A percentile compares a stretch with the other conserved stretches of the same genome.
Conservation (phyloP, 2,329 filamentous ascomycete genomes). For the Furcasterigmium sp. region DNA sequence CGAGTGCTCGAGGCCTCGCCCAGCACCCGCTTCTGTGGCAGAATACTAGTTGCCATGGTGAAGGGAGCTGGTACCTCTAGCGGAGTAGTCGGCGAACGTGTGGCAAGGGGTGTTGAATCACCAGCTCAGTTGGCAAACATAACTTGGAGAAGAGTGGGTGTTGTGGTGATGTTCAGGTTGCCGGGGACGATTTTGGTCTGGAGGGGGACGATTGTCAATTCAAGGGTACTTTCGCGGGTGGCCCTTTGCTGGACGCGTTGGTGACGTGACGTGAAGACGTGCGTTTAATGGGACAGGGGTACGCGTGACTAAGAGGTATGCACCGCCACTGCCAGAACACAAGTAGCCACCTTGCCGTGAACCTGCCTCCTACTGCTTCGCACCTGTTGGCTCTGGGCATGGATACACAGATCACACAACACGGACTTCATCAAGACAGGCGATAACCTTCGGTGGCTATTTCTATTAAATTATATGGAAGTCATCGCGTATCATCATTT, state of each 20-base stretch:
- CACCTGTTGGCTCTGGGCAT: too few relatives aligned
- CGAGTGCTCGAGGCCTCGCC: constrained; percentile 61
- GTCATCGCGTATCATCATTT: too few relatives aligned
- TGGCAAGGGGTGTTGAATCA: too few relatives aligned
- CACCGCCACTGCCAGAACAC: too few relatives aligned
- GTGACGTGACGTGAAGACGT: constrained; percentile 20
- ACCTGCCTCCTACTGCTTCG: too few relatives aligned
- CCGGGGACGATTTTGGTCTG: constrained; percentile 3
- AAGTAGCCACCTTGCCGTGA: too few relatives aligned
- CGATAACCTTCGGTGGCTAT: too few relatives aligned
- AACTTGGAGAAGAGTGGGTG: constrained; percentile 1
- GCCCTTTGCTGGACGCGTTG: constrained; percentile 22
- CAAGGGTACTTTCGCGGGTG: not conserved
- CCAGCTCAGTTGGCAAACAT: constrained; percentile 5
- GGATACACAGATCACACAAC: too few relatives aligned
- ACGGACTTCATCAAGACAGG: too few relatives aligned
- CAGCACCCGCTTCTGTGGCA: constrained; percentile 69
- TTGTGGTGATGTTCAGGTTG: constrained; percentile 5
- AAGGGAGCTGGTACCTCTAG: not conserved
- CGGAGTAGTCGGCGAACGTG: not conserved
- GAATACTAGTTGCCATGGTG: constrained; percentile 42
- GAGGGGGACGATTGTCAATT: not conserved
- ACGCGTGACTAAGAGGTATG: not conserved
- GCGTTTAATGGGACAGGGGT: constrained; percentile 4
- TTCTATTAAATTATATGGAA: too few relatives aligned